Percentiles rank a stretch among this genome's conserved stretches.
These are phyloP conservation scores for Sporodiniella umbellata DNA, from an alignment of 371 early-diverging fungal genomes.

Conservation along the genomic window DNA sequence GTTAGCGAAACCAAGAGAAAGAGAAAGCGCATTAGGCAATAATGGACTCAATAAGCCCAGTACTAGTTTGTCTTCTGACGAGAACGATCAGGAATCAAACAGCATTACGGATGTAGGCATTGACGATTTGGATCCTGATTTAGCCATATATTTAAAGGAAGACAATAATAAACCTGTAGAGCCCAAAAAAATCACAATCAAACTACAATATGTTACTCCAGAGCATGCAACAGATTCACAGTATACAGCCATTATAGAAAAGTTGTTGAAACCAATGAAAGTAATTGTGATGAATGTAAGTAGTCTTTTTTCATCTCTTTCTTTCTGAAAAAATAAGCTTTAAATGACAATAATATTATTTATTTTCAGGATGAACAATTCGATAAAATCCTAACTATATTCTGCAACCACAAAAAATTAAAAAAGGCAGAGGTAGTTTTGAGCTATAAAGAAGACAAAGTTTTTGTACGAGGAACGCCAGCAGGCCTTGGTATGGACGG, in stretches of 20 bases:
- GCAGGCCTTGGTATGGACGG: constrained; percentile 29
- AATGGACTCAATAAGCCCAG: background rate
- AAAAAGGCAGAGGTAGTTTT: constrained; percentile 25
- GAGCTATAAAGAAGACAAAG: constrained; percentile 28
- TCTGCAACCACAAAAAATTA: constrained; percentile 25
- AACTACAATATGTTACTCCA: constrained; percentile 24
- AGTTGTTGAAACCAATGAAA: constrained; percentile 25
- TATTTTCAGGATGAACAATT: constrained; percentile 40
- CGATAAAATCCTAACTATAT: constrained; percentile 20
- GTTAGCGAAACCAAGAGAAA: background rate
- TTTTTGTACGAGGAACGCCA: constrained; percentile 37
- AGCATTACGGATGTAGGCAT: constrained; percentile 1
- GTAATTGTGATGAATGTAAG: constrained; percentile 39
- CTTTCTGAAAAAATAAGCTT: too few species aligned
- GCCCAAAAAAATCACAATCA: constrained; percentile 28
- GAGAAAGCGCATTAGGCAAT: background rate
- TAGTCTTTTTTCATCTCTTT: too few species aligned
- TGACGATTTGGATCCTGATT: constrained; percentile 40
- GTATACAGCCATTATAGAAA: constrained; percentile 1
- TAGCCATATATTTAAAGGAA: constrained; percentile 10
- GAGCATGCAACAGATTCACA: background rate
- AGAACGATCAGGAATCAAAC: constrained; percentile 1
- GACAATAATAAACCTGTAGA: background rate
- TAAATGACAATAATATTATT: too few species aligned
- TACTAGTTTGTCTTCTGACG: background rate